Evolutionary conservation across 352 stramenopile species (phyloP).

Genomic region (Phytopythium mirpurense): DNA sequence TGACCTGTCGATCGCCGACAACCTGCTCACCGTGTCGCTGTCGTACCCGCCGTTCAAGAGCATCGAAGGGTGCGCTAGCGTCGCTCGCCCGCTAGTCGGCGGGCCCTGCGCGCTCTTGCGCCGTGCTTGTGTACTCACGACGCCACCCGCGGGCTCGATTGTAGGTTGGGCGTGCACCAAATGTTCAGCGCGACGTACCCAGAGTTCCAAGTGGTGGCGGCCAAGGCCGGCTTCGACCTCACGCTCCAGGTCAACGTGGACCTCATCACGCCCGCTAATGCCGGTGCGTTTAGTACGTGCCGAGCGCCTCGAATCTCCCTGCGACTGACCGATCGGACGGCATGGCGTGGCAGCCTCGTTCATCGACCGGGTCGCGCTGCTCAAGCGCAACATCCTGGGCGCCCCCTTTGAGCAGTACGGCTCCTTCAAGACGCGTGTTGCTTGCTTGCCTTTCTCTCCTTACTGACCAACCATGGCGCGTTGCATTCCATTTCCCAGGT

Average conservation of each 20-base stretch:
- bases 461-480: not conserved
- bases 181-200: conserved; percentile 75
- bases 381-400: conserved; percentile 82
- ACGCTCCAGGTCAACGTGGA: conserved; percentile 76
- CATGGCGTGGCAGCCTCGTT: conserved; percentile 38
- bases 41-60: conserved; percentile 74
- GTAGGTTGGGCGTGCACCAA: conserved; percentile 59
- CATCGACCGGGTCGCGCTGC: conserved; percentile 59
- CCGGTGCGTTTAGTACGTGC: conserved; percentile 24
- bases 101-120: too few relatives aligned
- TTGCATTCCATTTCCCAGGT: too few relatives aligned
- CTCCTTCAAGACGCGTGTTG: too few relatives aligned
- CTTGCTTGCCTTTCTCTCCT: not conserved
- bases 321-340: not conserved
- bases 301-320: not conserved
- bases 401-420: conserved; percentile 74
- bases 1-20: conserved; percentile 70
- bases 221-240: conserved; percentile 79
- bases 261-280: conserved; percentile 59
- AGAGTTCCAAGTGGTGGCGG: conserved; percentile 57
- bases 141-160: too few relatives aligned
- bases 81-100: too few relatives aligned
- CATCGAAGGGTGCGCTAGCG: conserved; percentile 38
- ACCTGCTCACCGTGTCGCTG: conserved; percentile 65
- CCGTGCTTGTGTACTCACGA: too few relatives aligned